phyloP scores from a whole-genome alignment of 1,284 basidiomycete species.

The Austropuccinia psidii region DNA sequence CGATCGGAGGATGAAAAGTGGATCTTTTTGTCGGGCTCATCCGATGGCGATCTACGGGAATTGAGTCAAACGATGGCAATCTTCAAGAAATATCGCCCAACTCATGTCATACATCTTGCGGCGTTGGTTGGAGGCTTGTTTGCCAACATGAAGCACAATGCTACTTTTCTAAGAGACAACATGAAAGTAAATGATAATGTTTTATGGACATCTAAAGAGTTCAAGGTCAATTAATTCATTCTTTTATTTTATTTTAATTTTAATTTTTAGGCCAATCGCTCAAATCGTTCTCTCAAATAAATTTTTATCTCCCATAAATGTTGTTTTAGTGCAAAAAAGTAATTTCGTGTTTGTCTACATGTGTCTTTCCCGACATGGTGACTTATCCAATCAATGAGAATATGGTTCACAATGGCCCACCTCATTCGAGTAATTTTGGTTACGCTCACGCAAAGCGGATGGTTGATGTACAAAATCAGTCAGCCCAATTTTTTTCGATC shows the following conservation, averaged over 20 bases:
- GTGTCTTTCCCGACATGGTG: slow-evolving; percentile 73
- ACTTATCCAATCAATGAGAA: slow-evolving; percentile 79
- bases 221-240: slow-evolving; percentile 46
- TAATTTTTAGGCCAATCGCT: background rate
- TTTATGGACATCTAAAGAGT: slow-evolving; percentile 62
- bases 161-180: slow-evolving; percentile 76
- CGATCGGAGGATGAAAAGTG: slow-evolving; percentile 62
- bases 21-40: slow-evolving; percentile 64
- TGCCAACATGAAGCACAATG: slow-evolving; percentile 84
- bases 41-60: slow-evolving; percentile 64
- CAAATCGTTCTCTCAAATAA: too few species aligned
- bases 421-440: slow-evolving; percentile 81
- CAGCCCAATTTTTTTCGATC: slow-evolving; percentile 42
- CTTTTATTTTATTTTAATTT: background rate
- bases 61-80: slow-evolving; percentile 48
- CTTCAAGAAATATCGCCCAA: slow-evolving; percentile 78
- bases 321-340: slow-evolving; percentile 56
- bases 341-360: slow-evolving; percentile 77
- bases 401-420: slow-evolving; percentile 77
- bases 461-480: slow-evolving; percentile 88
- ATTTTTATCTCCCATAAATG: background rate
- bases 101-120: slow-evolving; percentile 70
- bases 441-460: slow-evolving; percentile 88
- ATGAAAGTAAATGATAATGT: slow-evolving; percentile 84
- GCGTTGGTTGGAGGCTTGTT: slow-evolving; percentile 73